Evolutionary conservation across 2,329 filamentous ascomycete species (phyloP).

Genomic region (Bipolaris victoriae): DNA sequence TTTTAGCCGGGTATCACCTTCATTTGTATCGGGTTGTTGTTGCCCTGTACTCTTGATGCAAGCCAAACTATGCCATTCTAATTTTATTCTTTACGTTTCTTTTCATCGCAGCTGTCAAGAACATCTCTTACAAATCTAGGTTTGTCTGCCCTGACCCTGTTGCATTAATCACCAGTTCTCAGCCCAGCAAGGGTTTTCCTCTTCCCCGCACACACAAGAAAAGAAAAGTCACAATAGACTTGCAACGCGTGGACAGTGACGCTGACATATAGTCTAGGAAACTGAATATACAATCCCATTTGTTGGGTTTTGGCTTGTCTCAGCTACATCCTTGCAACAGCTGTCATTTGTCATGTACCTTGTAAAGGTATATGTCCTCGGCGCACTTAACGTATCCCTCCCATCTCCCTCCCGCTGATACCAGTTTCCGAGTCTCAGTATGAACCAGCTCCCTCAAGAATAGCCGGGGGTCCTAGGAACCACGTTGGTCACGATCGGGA

Average conservation of each 20-base stretch:
- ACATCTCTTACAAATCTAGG: too few species aligned
- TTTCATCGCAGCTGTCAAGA: too few species aligned
- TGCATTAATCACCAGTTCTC: neutral
- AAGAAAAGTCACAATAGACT: neutral
- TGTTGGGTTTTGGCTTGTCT: neutral
- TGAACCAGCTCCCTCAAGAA: neutral
- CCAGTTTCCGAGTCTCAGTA: neutral
- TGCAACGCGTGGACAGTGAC: neutral
- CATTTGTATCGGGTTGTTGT: too few species aligned
- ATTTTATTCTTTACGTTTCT: too few species aligned
- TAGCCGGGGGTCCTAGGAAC: too few species aligned
- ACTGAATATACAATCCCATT: neutral
- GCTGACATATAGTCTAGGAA: neutral
- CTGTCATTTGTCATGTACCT: neutral
- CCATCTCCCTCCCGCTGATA: neutral
- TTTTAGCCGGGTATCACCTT: too few species aligned
- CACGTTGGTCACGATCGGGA: neutral
- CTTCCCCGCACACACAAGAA: neutral
- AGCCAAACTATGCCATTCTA: too few species aligned
- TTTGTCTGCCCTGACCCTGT: too few species aligned
- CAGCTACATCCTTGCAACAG: neutral
- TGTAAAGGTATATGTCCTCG: neutral
- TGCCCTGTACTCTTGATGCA: too few species aligned
- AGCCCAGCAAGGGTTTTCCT: neutral
- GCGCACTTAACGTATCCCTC: neutral